These are phyloP conservation scores for Fusarium tricinctum DNA, from an alignment of 2,329 filamentous ascomycete species.

Conservation along the genomic window DNA sequence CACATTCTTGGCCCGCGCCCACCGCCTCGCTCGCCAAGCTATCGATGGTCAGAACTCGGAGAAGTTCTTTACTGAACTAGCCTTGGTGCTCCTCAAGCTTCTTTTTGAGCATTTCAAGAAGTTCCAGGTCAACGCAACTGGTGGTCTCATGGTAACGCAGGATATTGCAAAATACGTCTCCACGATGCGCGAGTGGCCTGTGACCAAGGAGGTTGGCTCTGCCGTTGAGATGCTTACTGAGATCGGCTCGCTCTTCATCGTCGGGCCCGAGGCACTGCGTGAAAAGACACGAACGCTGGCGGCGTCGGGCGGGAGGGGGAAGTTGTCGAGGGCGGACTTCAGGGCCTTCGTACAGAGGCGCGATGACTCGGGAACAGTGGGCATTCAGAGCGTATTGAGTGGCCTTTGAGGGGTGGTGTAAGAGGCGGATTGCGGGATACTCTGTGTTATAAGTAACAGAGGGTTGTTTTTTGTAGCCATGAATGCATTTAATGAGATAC, in stretches of 20 bases:
- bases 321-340: slow-evolving; percentile 77
- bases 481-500: slow-evolving; percentile 45
- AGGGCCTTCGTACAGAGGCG: slow-evolving; percentile 86
- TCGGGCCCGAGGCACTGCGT: slow-evolving; percentile 82
- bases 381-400: slow-evolving; percentile 85
- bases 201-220: slow-evolving; percentile 75
- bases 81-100: slow-evolving; percentile 80
- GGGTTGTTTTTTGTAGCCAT: slow-evolving; percentile 32
- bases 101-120: slow-evolving; percentile 95
- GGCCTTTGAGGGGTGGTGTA: slow-evolving; percentile 59
- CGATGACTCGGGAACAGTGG: slow-evolving; percentile 85
- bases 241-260: slow-evolving; percentile 95
- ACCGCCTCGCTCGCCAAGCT: slow-evolving; percentile 73
- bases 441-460: slow-evolving; percentile 26
- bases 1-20: slow-evolving; percentile 80
- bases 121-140: slow-evolving; percentile 92
- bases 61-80: slow-evolving; percentile 86
- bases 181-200: slow-evolving; percentile 84
- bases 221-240: slow-evolving; percentile 90
- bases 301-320: slow-evolving; percentile 63
- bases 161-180: slow-evolving; percentile 95
- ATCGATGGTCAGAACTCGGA: slow-evolving; percentile 88
- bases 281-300: slow-evolving; percentile 76
- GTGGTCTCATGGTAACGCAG: slow-evolving; percentile 94
- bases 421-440: slow-evolving; percentile 20